Conservation (phyloP, 176 grass and related monocot genomes). For the Otatea glauca region DNA sequence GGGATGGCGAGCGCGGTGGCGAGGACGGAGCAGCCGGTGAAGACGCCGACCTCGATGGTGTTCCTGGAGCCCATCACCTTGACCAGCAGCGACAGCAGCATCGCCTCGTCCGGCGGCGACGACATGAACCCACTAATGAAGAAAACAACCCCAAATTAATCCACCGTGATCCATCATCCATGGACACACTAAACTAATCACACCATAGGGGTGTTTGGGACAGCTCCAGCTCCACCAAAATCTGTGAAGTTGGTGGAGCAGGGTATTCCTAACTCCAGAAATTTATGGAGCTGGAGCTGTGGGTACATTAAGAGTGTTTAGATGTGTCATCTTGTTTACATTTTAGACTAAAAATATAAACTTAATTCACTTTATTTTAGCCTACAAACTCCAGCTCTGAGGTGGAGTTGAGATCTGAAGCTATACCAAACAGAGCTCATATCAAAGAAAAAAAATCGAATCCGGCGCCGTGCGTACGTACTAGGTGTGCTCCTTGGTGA, state of each 20-base stretch:
- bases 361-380: too few species aligned
- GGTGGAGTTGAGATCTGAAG: too few species aligned
- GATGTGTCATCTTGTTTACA: too few species aligned
- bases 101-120: conserved; percentile 60
- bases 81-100: conserved; percentile 65
- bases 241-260: too few species aligned
- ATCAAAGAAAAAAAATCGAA: background rate
- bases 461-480: background rate
- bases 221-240: too few species aligned
- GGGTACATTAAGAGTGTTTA: too few species aligned
- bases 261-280: too few species aligned
- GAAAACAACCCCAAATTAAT: background rate
- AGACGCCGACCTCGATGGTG: conserved; percentile 80
- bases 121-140: conserved; percentile 50
- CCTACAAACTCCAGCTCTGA: too few species aligned
- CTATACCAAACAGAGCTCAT: too few species aligned
- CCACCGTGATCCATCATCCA: background rate
- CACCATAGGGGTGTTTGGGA: too few species aligned
- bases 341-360: too few species aligned
- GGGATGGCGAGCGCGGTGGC: conserved; percentile 76
- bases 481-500: conserved; percentile 55
- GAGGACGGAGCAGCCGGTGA: conserved; percentile 81
- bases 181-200: background rate
- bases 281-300: too few species aligned
- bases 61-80: conserved; percentile 75